Conservation (phyloP, 2,329 filamentous ascomycete species). For the Hyphodiscus sp. region DNA sequence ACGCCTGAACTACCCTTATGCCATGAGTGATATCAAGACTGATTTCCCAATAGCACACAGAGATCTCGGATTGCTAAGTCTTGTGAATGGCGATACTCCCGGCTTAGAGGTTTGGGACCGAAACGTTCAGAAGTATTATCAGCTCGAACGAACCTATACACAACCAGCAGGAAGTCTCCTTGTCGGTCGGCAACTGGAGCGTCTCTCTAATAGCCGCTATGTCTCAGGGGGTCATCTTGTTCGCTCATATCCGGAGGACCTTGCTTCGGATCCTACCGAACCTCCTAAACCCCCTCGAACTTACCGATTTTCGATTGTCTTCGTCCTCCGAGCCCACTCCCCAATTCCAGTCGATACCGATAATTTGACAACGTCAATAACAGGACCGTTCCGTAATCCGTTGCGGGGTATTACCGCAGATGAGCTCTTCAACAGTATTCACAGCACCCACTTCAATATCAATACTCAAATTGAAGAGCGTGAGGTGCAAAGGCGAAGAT, state of each 20-base stretch:
- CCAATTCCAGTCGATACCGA: constrained; percentile 19
- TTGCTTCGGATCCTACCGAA: too few relatives aligned
- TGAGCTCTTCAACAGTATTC: constrained; percentile 16
- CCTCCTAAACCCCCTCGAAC: not conserved
- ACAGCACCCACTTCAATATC: constrained; percentile 21
- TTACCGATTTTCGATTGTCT: constrained; percentile 24
- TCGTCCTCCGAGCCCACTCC: constrained; percentile 24
- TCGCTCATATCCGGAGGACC: constrained; percentile 13
- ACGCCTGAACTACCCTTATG: constrained; percentile 1
- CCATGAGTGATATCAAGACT: not conserved
- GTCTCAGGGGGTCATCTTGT: constrained; percentile 20
- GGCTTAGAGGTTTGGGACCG: constrained; percentile 23
- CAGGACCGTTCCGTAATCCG: constrained; percentile 16
- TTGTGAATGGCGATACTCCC: constrained; percentile 23
- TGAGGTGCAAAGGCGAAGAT: constrained; percentile 16
- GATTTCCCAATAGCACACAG: constrained; percentile 13
- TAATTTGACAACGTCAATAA: constrained; percentile 20
- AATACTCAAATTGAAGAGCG: constrained; percentile 17
- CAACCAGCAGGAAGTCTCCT: constrained; percentile 16
- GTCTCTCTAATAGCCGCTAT: constrained; percentile 20
- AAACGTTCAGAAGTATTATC: constrained; percentile 12
- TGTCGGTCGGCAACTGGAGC: constrained; percentile 21
- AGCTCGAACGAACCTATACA: constrained; percentile 18
- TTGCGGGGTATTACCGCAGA: constrained; percentile 14
- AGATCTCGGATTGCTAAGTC: constrained; percentile 23